Evolutionary conservation across 306 rosid species (phyloP), one percentile per base, ranked within the genome.

Genomic region (Pyrus communis): DNA sequence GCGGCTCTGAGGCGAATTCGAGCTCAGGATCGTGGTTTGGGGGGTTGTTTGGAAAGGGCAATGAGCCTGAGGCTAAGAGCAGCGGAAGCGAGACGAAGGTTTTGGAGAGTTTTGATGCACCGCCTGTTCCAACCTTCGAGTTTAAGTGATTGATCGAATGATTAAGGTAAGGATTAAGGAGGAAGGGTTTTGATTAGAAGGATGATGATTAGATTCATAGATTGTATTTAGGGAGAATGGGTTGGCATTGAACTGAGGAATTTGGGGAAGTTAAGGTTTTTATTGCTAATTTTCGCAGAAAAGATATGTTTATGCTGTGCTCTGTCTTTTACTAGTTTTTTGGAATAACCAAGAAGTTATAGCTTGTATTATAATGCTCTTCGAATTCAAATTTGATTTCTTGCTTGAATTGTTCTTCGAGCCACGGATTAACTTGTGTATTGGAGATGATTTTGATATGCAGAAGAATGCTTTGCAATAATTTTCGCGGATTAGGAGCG

Each of bases 71-170:
- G 67, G 40, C 30, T 1, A 25, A 87, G 1, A 45, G 82, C 43
- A 83, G 88, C 5, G 98, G 91, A 72, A 92, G 97, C 81, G 96
- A 92, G 81, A 89, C 96, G 9, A 92, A 89, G 84, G 45, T 94
- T 81, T 77, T 91, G 91, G 98, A 94, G 86, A 94, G 98, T 70
- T 94, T 91, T 33, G 98, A 91, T 83, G 96, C 98, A 5, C 98
- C 98, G 9, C 91, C 98, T 1, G 87, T 93, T 63, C 98, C 98
- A 3, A 93, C 68, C 83, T 93, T 85, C 69, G 98, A 93, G 69
- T 93, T 84, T 86, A 93, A 90, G 75, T 93, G 84, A 93, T 64
- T 15, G 49, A 63, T 63, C 91, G 84, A 90, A 59, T 11, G 68
- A 35, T 66, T 66, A 15, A 51, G 70, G 74, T 62, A 43, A 43